These are phyloP conservation scores for Eucalyptus erythrocorys DNA, from an alignment of 345 rosid genomes.

Conservation along the genomic window DNA sequence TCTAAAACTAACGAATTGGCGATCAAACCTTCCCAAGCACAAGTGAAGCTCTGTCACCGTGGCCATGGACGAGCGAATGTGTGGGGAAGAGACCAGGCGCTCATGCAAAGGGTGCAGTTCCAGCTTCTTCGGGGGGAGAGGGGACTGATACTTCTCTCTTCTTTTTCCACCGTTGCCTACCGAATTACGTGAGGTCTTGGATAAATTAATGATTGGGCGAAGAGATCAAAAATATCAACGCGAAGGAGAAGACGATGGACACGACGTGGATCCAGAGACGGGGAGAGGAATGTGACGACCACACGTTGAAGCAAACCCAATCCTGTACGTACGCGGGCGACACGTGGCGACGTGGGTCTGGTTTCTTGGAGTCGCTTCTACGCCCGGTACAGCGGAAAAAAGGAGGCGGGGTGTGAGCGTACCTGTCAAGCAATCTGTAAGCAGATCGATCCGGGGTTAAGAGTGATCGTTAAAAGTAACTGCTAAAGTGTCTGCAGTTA, in stretches of 20 bases:
- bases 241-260: not conserved
- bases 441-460: not conserved
- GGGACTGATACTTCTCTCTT: not conserved
- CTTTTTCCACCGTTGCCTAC: not conserved
- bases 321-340: slow-evolving; percentile 13
- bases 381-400: not conserved
- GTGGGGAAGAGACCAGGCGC: not conserved
- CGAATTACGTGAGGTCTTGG: not conserved
- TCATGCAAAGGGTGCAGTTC: slow-evolving; percentile 8
- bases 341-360: slow-evolving; percentile 26
- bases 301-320: slow-evolving; percentile 75
- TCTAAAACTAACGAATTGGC: slow-evolving; percentile 7
- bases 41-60: slow-evolving; percentile 41
- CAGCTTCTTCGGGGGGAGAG: not conserved
- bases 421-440: not conserved
- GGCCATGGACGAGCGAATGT: slow-evolving; percentile 20
- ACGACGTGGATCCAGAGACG: not conserved
- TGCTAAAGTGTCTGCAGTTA: not conserved
- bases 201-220: not conserved
- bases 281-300: slow-evolving; percentile 56
- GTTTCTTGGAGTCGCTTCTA: not conserved
- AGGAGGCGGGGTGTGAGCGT: not conserved
- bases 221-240: not conserved
- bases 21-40: slow-evolving; percentile 28
- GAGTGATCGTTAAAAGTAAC: not conserved